These are phyloP conservation scores for Sicyos edulis DNA, from an alignment of 306 rosid genomes.

Conservation along the genomic window DNA sequence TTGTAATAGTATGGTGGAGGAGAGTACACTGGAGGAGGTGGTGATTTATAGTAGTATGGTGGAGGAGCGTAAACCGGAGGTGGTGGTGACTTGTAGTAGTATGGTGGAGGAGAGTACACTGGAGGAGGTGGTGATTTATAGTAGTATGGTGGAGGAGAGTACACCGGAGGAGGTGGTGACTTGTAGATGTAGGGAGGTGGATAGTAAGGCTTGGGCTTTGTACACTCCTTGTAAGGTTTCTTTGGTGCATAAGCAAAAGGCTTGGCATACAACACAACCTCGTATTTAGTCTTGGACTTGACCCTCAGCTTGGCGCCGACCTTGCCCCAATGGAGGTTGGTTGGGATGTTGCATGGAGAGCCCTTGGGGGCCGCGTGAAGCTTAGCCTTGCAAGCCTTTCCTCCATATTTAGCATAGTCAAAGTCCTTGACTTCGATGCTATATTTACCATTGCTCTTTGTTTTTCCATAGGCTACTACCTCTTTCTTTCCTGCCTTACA, in stretches of 20 bases:
- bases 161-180: slow-evolving; percentile 46
- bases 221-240: slow-evolving; percentile 56
- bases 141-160: slow-evolving; percentile 18
- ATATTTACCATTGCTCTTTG: slow-evolving; percentile 77
- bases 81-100: slow-evolving; percentile 38
- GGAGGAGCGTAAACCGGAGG: slow-evolving; percentile 26
- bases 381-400: slow-evolving; percentile 65
- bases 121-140: slow-evolving; percentile 57
- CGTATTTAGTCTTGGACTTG: slow-evolving; percentile 61
- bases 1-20: too few species aligned
- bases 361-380: slow-evolving; percentile 72
- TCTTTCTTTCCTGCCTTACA: slow-evolving; percentile 60
- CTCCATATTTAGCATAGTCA: slow-evolving; percentile 56
- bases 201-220: slow-evolving; percentile 40
- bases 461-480: slow-evolving; percentile 60
- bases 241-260: slow-evolving; percentile 86
- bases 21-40: too few species aligned
- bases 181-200: slow-evolving; percentile 48
- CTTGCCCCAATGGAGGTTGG: slow-evolving; percentile 48
- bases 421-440: slow-evolving; percentile 49
- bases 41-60: too few species aligned
- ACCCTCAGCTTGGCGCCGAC: slow-evolving; percentile 49
- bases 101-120: slow-evolving; percentile 22
- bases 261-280: slow-evolving; percentile 62
- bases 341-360: slow-evolving; percentile 69